These are phyloP conservation scores for Epichloe gansuensis DNA, from an alignment of 2,329 filamentous ascomycete genomes.

Conservation along the genomic window DNA sequence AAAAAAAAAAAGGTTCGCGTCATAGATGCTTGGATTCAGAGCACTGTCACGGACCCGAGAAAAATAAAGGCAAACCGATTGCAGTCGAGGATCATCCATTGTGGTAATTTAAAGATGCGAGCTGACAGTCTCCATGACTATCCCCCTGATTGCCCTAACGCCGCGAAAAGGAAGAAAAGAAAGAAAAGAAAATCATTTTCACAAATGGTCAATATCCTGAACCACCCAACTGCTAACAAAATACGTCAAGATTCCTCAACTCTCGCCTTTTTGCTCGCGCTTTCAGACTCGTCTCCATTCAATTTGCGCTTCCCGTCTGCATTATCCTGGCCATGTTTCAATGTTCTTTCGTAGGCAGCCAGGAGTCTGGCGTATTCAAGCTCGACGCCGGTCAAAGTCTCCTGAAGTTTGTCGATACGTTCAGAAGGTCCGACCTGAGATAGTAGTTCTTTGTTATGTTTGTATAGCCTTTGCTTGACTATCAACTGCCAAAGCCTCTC, in stretches of 20 bases:
- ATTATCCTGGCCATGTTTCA: slow-evolving; percentile 14
- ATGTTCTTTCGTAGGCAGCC: slow-evolving; percentile 28
- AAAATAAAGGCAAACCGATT: background rate
- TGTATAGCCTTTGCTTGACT: slow-evolving; percentile 65
- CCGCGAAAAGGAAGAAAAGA: background rate
- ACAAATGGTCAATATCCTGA: background rate
- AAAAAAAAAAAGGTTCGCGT: background rate
- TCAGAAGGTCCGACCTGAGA: slow-evolving; percentile 56
- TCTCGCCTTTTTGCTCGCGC: slow-evolving; percentile 32
- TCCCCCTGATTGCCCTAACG: background rate
- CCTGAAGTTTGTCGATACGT: slow-evolving; percentile 58
- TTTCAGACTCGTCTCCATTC: slow-evolving; percentile 15
- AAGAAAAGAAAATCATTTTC: background rate
- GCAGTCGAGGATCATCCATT: background rate
- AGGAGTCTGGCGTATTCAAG: slow-evolving; percentile 61
- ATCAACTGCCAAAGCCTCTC: slow-evolving; percentile 62
- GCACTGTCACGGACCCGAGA: background rate
- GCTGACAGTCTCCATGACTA: background rate
- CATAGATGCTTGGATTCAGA: background rate
- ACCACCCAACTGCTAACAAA: background rate
- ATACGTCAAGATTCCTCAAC: slow-evolving; percentile 20
- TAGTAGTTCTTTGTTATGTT: slow-evolving; percentile 59
- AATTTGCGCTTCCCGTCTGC: slow-evolving; percentile 35
- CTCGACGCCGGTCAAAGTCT: slow-evolving; percentile 54
- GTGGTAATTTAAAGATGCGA: background rate